Evolutionary conservation across 441 rosid species (phyloP), one percentile per base, ranked within the genome.

Genomic region (Populus hybrid): DNA sequence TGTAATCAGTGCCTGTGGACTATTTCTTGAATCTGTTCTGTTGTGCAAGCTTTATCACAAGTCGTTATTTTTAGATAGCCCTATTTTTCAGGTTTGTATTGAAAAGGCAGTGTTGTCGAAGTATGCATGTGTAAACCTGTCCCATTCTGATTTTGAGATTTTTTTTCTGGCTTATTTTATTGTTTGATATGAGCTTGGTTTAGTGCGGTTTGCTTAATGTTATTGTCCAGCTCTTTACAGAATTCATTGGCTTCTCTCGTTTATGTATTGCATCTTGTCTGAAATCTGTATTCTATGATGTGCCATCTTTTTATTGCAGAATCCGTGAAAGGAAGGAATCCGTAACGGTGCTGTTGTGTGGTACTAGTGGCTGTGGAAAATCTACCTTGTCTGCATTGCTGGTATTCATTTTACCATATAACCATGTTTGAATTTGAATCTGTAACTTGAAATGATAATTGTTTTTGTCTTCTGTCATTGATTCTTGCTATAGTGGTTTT

Each of bases 281-380:
- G 72, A 79, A 28, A 46, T 54, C 8, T 72, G 9, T 68, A 8
- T 64, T 71, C 6, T 38, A 50, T 79, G 54, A 74, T 67, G 69
- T 78, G 14, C 42, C 40, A 65, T 26, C 32, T 76, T 67, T 79
- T 67, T 81, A 77, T 77, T 75, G 89, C 92, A 93, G 98, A 88
- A 90, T 94, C 85, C 91, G 99, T 74, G 99, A 96, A 85, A 89
- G 91, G 88, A 96, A 94, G 83, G 97, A 96, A 85, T 96, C 98
- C 82, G 90, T 93, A 70, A 96, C 99, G 75, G 91, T 94, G 79
- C 89, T 96, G 80, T 82, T 96, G 85, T 96, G 99, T 80, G 99
- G 98, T 74, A 96, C 99, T 61, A 94, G 99, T 80, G 99, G 99
- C 82, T 94, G 99, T 85, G 97, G 99, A 34, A 96, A 96, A 90